Evolutionary conservation across 371 early-diverging fungal genomes (phyloP).

Genomic region (Capniomyces stellatus): DNA sequence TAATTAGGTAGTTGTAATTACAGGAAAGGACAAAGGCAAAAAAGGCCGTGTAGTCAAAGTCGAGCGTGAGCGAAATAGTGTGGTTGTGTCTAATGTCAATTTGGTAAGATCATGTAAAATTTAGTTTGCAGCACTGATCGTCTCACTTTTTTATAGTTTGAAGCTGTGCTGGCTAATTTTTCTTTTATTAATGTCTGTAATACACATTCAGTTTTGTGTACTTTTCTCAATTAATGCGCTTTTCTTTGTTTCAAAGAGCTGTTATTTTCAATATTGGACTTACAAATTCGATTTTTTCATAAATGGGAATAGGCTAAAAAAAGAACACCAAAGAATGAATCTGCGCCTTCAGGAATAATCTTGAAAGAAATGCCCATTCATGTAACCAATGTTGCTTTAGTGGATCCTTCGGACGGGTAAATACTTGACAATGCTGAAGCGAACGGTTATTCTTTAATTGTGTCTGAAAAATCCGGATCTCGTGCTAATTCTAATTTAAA

Average conservation of each 20-base stretch:
- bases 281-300: no score
- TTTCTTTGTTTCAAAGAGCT: no score
- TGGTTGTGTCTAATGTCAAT: slow-evolving; percentile 34
- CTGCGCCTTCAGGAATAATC: slow-evolving; percentile 27
- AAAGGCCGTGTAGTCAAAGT: slow-evolving; percentile 36
- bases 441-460: no score
- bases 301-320: slow-evolving; percentile 15
- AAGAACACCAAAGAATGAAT: slow-evolving; percentile 27
- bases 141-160: not conserved
- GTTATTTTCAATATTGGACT: no score
- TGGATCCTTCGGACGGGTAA: slow-evolving; percentile 38
- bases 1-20: slow-evolving; percentile 28
- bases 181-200: no score
- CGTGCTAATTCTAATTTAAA: no score
- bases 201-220: no score
- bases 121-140: not conserved
- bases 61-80: slow-evolving; percentile 29
- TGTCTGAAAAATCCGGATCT: no score
- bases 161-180: no score
- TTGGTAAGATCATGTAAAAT: slow-evolving; percentile 25
- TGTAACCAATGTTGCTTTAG: slow-evolving; percentile 37
- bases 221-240: no score
- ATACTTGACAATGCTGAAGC: not conserved
- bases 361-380: slow-evolving; percentile 44
- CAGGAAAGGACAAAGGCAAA: slow-evolving; percentile 42